phyloP scores from a whole-genome alignment of 148 eudicot species.

The Fagopyrum tataricum region DNA sequence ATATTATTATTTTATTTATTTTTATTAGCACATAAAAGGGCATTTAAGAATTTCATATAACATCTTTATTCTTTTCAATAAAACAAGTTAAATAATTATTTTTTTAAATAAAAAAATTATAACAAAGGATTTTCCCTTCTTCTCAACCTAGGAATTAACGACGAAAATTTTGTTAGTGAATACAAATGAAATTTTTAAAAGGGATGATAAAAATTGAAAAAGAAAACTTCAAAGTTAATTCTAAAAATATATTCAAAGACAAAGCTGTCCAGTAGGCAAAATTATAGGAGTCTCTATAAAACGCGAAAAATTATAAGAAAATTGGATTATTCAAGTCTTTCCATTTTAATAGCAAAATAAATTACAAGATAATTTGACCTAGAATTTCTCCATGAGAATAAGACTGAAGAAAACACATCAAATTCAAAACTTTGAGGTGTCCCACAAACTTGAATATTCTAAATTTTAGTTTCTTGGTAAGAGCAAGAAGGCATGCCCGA shows the following conservation, averaged over 20 bases:
- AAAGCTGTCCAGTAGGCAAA: background rate
- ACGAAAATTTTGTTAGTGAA: too few species aligned
- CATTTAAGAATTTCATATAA: too few species aligned
- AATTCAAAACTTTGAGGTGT: background rate
- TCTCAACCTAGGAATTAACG: too few species aligned
- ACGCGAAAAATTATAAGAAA: background rate
- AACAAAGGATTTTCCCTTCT: too few species aligned
- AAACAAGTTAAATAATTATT: too few species aligned
- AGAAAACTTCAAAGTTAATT: too few species aligned
- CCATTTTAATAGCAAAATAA: background rate
- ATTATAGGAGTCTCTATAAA: background rate
- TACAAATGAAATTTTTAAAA: too few species aligned
- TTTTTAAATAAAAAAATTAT: too few species aligned
- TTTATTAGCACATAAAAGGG: too few species aligned
- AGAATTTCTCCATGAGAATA: too few species aligned
- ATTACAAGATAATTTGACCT: background rate
- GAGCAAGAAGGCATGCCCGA: background rate
- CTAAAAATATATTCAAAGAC: background rate
- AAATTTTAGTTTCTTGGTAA: background rate
- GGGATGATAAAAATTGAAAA: background rate
- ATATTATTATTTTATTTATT: too few species aligned
- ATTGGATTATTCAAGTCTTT: background rate
- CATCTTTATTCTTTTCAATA: too few species aligned
- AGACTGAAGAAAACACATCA: background rate
- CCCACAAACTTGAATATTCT: background rate